phyloP scores from a whole-genome alignment of 192 early-diverging fungal species.

The Pilaira anomala region DNA sequence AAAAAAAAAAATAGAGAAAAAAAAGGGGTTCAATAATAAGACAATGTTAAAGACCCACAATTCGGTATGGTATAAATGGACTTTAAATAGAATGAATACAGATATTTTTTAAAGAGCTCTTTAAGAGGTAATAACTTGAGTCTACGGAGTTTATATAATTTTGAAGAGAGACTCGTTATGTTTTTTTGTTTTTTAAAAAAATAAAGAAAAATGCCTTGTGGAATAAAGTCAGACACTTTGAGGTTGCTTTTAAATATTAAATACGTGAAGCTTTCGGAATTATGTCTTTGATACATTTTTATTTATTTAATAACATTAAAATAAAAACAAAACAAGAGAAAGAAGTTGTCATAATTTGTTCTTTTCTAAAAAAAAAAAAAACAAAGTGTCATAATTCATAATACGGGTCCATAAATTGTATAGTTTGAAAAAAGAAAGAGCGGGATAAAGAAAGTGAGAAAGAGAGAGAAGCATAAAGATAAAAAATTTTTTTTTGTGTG shows the following conservation, averaged over 20 bases:
- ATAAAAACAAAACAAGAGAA: too few relatives aligned
- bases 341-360: too few relatives aligned
- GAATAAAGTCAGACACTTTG: neutral
- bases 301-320: too few relatives aligned
- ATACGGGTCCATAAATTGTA: neutral
- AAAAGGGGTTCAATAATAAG: too few relatives aligned
- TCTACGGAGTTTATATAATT: neutral
- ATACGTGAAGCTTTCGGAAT: neutral
- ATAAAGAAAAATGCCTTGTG: neutral
- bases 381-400: too few relatives aligned
- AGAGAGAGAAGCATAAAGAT: neutral
- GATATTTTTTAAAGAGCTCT: neutral
- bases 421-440: neutral
- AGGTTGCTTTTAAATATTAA: neutral
- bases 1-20: too few relatives aligned
- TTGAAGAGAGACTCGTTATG: neutral
- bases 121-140: neutral
- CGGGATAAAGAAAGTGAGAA: too few relatives aligned
- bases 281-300: slow-evolving; percentile 1
- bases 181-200: neutral
- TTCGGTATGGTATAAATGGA: too few relatives aligned
- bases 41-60: too few relatives aligned
- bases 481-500: too few relatives aligned
- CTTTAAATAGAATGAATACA: too few relatives aligned
- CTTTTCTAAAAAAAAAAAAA: too few relatives aligned